Evolutionary conservation across 1,284 basidiomycete genomes (phyloP), one percentile per base, ranked within the genome.

Genomic region (Kwoniella shivajii): DNA sequence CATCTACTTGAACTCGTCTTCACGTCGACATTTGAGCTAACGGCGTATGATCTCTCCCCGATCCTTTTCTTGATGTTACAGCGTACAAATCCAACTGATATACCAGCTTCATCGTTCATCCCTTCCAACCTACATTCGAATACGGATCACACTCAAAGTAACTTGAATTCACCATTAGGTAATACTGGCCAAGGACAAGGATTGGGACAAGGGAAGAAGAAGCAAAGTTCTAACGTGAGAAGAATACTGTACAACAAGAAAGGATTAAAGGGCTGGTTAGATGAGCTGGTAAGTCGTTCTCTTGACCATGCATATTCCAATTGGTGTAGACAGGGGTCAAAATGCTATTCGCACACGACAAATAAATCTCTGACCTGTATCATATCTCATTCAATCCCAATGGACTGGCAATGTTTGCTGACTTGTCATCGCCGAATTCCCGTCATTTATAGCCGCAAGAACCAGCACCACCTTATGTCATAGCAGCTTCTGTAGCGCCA

Each of bases 1-100:
- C n/a, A n/a, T n/a, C n/a, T n/a, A n/a, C n/a, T n/a, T n/a, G n/a
- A n/a, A n/a, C n/a, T n/a, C n/a, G n/a, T n/a, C n/a, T n/a, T n/a
- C n/a, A n/a, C n/a, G n/a, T n/a, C n/a, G n/a, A n/a, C n/a, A n/a
- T n/a, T n/a, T n/a, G n/a, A n/a, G n/a, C n/a, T n/a, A n/a, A n/a
- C n/a, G n/a, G n/a, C n/a, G n/a, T n/a, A n/a, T n/a, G n/a, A n/a
- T n/a, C n/a, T n/a, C n/a, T n/a, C n/a, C n/a, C n/a, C n/a, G n/a
- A n/a, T n/a, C n/a, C n/a, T 39, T 13, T 39, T 41, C 59, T 56
- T 44, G 54, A 37, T n/a, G n/a, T 11, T 6, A 43, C 37, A 76
- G 74, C 66, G 76, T 14, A 78, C 76, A 0, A 78, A 78, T 53
- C 74, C 75, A 0, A 74, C 74, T 26, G 76, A 78, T 53, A 73